These are phyloP conservation scores for Xylaria castorea DNA, from an alignment of 495 filamentous ascomycete genomes.

Conservation along the genomic window DNA sequence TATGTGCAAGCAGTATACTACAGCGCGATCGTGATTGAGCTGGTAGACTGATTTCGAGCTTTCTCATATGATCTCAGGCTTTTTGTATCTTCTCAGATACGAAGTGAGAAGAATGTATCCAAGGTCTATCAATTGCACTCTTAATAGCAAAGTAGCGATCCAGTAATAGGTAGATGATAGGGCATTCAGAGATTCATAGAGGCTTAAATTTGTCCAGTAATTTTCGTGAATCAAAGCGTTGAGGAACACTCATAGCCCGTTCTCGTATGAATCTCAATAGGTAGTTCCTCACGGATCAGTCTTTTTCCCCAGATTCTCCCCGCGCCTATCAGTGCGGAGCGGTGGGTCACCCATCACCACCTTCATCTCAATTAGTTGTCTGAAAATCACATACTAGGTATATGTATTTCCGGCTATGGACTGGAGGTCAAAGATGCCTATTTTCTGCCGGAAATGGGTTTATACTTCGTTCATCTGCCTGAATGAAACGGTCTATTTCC, in stretches of 20 bases:
- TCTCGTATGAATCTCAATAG: too few species aligned
- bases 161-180: not conserved
- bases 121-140: too few species aligned
- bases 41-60: too few species aligned
- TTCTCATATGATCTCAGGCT: too few species aligned
- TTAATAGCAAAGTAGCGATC: not conserved
- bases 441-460: not conserved
- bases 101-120: too few species aligned
- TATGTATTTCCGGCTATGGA: not conserved
- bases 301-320: conserved; percentile 19
- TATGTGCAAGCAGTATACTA: too few species aligned
- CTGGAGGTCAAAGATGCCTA: not conserved
- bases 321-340: conserved; percentile 11
- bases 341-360: conserved; percentile 1
- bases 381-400: not conserved
- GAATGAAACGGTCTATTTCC: not conserved
- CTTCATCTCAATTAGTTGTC: not conserved
- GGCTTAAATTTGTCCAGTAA: not conserved
- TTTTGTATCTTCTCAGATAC: too few species aligned
- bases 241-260: too few species aligned
- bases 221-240: not conserved
- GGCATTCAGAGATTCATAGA: not conserved
- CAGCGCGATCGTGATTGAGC: too few species aligned
- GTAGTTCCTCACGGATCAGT: conserved; percentile 4
- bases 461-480: not conserved